Evolutionary conservation across 768 basidiomycete genomes (phyloP).

Genomic region (Mycena vulgaris): DNA sequence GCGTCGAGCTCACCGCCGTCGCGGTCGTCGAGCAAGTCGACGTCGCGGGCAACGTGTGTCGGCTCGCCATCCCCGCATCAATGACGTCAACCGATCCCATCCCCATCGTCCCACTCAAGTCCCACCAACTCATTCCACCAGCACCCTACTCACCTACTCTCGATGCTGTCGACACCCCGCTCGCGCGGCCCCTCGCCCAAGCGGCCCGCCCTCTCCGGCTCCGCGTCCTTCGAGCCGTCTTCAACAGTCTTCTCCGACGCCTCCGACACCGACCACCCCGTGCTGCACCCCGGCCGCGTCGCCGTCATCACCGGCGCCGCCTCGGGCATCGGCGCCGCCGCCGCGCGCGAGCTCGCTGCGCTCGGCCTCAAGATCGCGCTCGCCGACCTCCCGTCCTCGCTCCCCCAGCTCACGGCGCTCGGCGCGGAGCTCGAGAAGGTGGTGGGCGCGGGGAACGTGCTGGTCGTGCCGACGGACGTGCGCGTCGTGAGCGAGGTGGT

Average conservation of each 20-base stretch:
- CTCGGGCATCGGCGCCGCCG: conserved; percentile 84
- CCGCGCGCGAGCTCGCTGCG: conserved; percentile 65
- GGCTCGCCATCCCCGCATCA: too few relatives aligned
- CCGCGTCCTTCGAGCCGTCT: conserved; percentile 49
- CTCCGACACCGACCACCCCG: not conserved
- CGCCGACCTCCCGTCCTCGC: conserved; percentile 71
- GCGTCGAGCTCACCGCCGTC: too few relatives aligned
- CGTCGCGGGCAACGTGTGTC: too few relatives aligned
- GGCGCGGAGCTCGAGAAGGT: conserved; percentile 67
- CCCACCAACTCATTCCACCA: too few relatives aligned
- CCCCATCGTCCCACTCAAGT: too few relatives aligned
- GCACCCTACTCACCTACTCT: too few relatives aligned
- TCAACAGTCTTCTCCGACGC: conserved; percentile 16
- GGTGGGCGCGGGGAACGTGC: conserved; percentile 75
- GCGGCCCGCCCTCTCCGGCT: conserved; percentile 28
- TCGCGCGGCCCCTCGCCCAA: conserved; percentile 33
- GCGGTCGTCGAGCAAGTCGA: too few relatives aligned
- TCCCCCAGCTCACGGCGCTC: conserved; percentile 60
- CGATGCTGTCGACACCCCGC: conserved; percentile 4
- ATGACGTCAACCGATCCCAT: too few relatives aligned
- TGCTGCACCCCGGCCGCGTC: not conserved
- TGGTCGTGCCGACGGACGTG: conserved; percentile 85
- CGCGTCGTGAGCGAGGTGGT: conserved; percentile 79
- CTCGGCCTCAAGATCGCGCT: conserved; percentile 84
- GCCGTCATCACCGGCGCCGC: conserved; percentile 91